Evolutionary conservation across 345 rosid species (phyloP), one percentile per base, ranked within the genome.

Genomic region (Brassica juncea): DNA sequence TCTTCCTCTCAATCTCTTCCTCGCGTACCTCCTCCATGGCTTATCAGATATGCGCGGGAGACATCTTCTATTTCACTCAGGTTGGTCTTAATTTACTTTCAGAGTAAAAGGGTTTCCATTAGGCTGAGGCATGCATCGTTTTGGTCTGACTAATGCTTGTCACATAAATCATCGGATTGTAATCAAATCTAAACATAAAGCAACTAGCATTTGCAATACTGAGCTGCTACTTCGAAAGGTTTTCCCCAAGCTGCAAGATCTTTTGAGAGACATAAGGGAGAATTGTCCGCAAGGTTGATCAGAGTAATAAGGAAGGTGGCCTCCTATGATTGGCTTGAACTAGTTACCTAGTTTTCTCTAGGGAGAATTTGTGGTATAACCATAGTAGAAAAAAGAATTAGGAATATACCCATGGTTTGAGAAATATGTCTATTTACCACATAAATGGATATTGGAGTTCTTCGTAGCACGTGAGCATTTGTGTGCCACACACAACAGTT

Each of bases 1-100:
- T 21, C 23, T 21, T 21, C 23, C 23, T 21, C 23, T 21, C 23
- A 21, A 21, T 21, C 23, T 21, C 23, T 21, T 21, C 23, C 23
- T 21, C 23, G 1, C 23, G 23, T 21, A 21, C 23, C 23, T 21
- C 23, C 23, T 21, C 23, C 23, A 21, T 21, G 23, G 23, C 23
- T 21, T 21, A 21, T 21, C 23, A 21, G 78, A 89, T 92, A 10
- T 90, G 98, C 74, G 94, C 98, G 1, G 85, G 88, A 84, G 99
- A 93, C 81, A 93, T 96, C 67, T 93, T 86, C 79, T 88, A 87
- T 80, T 96, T 96, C 85, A 92, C 97, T 70, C 97, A 96, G 98
- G 99, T 96, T 60, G 31, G 52, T 44, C 63, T 64, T 65, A 19
- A 4, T 47, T 47, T 47, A 47, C 55, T 14, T 47, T 47, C 55